These are phyloP conservation scores for Hypoxylon sp. DNA, from an alignment of 2,329 filamentous ascomycete genomes.

Conservation along the genomic window DNA sequence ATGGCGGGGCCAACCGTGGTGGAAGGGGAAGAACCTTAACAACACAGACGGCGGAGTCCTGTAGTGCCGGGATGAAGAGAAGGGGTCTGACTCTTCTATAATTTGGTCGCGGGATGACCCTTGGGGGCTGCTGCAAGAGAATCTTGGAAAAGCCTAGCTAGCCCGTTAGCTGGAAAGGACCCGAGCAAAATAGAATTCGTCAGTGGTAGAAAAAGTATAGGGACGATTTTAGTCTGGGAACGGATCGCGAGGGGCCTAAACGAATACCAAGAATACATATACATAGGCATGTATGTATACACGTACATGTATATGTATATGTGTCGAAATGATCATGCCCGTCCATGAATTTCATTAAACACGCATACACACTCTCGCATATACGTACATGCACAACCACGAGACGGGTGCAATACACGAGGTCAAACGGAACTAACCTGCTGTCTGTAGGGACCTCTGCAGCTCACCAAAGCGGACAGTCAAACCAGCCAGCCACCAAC, in stretches of 20 bases:
- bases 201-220: conserved; percentile 35
- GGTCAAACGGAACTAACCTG: conserved; percentile 36
- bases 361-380: no score
- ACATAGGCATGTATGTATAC: neutral
- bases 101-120: conserved; percentile 50
- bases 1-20: conserved; percentile 49
- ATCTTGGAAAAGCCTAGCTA: conserved; percentile 47
- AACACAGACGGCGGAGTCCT: conserved; percentile 46
- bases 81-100: conserved; percentile 48
- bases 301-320: conserved; percentile 22
- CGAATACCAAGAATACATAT: conserved; percentile 28
- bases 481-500: conserved; percentile 30
- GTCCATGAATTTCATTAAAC: conserved; percentile 30
- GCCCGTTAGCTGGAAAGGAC: conserved; percentile 46
- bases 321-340: conserved; percentile 26
- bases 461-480: conserved; percentile 16
- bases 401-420: conserved; percentile 9
- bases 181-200: conserved; percentile 40
- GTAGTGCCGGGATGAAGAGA: conserved; percentile 48
- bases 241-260: conserved; percentile 29
- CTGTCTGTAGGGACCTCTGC: conserved; percentile 23
- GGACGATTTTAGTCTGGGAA: conserved; percentile 36
- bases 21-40: conserved; percentile 46
- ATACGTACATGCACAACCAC: conserved; percentile 19
- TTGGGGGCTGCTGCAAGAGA: conserved; percentile 47